phyloP scores from a whole-genome alignment of 352 stramenopile species.

The Thraustochytrium aureum region DNA sequence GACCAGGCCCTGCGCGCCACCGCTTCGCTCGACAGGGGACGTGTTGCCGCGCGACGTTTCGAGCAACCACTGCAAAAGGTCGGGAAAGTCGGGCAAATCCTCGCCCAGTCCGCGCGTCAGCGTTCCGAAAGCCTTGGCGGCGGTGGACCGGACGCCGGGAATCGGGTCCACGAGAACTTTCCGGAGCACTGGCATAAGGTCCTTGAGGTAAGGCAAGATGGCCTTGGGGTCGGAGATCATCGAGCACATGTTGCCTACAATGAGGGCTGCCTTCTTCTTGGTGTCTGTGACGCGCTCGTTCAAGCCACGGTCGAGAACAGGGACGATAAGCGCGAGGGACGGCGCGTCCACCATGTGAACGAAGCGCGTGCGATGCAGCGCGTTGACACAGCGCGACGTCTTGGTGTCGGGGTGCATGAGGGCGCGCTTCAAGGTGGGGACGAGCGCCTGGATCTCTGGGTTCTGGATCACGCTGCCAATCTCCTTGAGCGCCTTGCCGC shows the following conservation, averaged over 20 bases:
- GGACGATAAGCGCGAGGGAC: constrained; percentile 98
- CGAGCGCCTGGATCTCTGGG: constrained; percentile 97
- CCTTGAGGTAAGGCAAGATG: constrained; percentile 96
- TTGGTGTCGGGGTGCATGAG: constrained; percentile 88
- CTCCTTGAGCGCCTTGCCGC: constrained; percentile 81
- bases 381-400: constrained; percentile 92
- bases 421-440: constrained; percentile 86
- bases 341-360: constrained; percentile 99
- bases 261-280: constrained; percentile 98
- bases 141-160: constrained; percentile 88
- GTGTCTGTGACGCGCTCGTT: constrained; percentile 93
- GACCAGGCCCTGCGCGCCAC: constrained; percentile 96
- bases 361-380: constrained; percentile 97
- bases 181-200: constrained; percentile 95
- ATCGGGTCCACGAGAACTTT: constrained; percentile 80
- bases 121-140: constrained; percentile 91
- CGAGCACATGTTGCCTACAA: constrained; percentile 98
- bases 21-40: constrained; percentile 95
- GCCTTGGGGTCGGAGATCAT: constrained; percentile 98
- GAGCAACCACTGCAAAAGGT: constrained; percentile 96
- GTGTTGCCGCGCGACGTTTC: constrained; percentile 91
- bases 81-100: constrained; percentile 77
- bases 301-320: constrained; percentile 97
- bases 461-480: constrained; percentile 97
- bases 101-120: constrained; percentile 95